Evolutionary conservation across 2,329 filamentous ascomycete species (phyloP), one percentile per base, ranked within the genome.

Genomic region (Magnaporthiopsis incrustans): DNA sequence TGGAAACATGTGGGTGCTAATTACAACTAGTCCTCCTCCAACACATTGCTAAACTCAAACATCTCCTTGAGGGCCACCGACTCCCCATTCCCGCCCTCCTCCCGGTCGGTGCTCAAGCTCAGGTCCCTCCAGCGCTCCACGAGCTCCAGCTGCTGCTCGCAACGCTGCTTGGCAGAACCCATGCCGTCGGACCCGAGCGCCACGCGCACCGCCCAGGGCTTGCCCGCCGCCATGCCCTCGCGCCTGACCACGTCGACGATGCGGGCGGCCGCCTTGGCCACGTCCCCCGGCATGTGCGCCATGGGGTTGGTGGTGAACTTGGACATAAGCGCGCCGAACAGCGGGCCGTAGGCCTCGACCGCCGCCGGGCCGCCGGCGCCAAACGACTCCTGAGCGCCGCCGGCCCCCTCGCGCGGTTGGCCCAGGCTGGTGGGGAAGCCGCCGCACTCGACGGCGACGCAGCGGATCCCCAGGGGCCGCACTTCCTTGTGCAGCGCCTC

Each of bases 401-500:
- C 18, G 65, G 22, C 8, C 64, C 62, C 2, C 4, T 68, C 68
- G 26, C 71, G 70, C 18, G 72, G 68, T 61, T 73, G 66, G 14
- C 68, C 69, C 2, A 74, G 70, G 18, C 68, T 65, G 10, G 73
- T 73, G 14, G 68, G 66, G 57, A 73, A 71, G 4, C 72, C 74
- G 3, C 74, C 74, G 57, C 68, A 72, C 64, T 75, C 73, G 53
- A 76, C 70, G 14, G 70, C 70, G 22, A 74, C 70, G 58, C 69
- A 71, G 26, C 66, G 62, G 60, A 76, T 69, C 1, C 70, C 69
- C n/a, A 74, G 63, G 1, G 69, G 66, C 18, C 60, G 59, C 4
- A 72, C 58, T 38, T 76, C 74, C 38, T 73, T 74, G 66, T 70
- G 65, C 10, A 76, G 69, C 2, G 66, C 53, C 64, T 75, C 73